Evolutionary conservation across 1,284 basidiomycete genomes (phyloP).

Genomic region (Cryptococcus maquisensis): DNA sequence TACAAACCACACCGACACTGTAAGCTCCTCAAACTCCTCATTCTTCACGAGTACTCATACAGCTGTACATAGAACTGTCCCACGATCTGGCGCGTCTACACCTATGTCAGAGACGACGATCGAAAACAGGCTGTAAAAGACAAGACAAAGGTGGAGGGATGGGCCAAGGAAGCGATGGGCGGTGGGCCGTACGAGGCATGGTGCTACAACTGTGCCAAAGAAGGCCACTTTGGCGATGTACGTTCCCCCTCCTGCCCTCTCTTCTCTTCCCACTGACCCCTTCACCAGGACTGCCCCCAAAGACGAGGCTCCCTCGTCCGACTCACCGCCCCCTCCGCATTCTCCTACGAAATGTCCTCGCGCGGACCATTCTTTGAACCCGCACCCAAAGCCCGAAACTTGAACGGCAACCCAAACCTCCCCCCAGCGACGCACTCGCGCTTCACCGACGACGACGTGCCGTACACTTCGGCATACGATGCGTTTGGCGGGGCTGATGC

Average conservation of each 20-base stretch:
- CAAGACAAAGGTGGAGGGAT: constrained; percentile 23
- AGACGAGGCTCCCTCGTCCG: constrained; percentile 54
- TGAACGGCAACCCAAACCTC: no score
- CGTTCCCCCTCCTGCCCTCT: no score
- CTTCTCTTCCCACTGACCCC: neutral
- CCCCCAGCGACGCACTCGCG: constrained; percentile 21
- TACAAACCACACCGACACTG: constrained; percentile 56
- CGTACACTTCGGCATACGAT: constrained; percentile 14
- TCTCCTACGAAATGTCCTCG: constrained; percentile 63
- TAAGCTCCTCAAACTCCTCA: neutral
- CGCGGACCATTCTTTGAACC: constrained; percentile 64
- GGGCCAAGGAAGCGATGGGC: constrained; percentile 40
- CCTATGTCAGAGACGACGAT: constrained; percentile 62
- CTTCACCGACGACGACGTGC: constrained; percentile 17
- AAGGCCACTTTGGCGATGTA: constrained; percentile 82
- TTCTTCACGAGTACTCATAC: neutral
- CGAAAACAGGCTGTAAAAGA: constrained; percentile 53
- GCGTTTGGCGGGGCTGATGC: constrained; percentile 26
- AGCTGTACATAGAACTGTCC: constrained; percentile 73
- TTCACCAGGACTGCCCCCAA: constrained; percentile 64
- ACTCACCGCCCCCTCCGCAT: constrained; percentile 66
- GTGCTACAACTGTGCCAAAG: constrained; percentile 79
- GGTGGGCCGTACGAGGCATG: constrained; percentile 45
- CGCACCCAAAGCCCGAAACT: neutral
- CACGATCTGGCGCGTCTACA: constrained; percentile 79